A percentile compares a stretch with the other conserved stretches of the same genome.
Conservation (phyloP, 2,329 filamentous ascomycete species). For the Cytospora chrysosperma region DNA sequence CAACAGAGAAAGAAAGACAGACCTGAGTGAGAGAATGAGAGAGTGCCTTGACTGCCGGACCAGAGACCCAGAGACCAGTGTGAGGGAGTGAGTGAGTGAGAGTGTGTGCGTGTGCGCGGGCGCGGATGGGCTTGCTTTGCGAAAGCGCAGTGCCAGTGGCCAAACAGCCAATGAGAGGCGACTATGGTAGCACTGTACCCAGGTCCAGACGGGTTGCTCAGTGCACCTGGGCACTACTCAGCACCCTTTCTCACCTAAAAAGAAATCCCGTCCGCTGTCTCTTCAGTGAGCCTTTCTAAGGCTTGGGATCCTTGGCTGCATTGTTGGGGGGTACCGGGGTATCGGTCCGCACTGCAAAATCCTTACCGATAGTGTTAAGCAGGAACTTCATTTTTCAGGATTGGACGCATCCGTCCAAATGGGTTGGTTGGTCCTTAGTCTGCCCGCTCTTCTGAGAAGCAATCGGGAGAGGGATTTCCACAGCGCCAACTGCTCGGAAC, state of each 20-base stretch:
- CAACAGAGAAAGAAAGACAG: slow-evolving; percentile 22
- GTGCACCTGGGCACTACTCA: not conserved
- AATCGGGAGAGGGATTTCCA: not conserved
- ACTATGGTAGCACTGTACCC: not conserved
- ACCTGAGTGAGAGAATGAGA: slow-evolving; percentile 19
- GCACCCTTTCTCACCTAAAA: not conserved
- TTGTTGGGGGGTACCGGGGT: not conserved
- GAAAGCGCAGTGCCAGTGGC: not conserved
- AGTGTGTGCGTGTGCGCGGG: slow-evolving; percentile 7
- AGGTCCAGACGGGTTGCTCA: not conserved
- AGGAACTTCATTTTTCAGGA: not conserved
- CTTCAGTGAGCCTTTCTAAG: not conserved
- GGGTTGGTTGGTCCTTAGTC: not conserved
- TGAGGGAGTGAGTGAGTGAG: slow-evolving; percentile 7
- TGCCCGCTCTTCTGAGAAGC: not conserved
- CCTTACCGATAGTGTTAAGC: not conserved
- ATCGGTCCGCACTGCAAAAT: not conserved
- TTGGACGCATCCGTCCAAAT: not conserved
- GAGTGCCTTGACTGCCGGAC: not conserved
- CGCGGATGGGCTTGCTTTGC: slow-evolving; percentile 2
- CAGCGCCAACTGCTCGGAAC: not conserved
- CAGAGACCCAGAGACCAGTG: not conserved
- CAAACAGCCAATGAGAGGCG: not conserved
- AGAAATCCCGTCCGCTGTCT: not conserved
- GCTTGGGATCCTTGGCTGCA: not conserved